These are phyloP conservation scores for Rhinocladiella mackenziei DNA, from an alignment of 2,329 filamentous ascomycete species.

Conservation along the genomic window DNA sequence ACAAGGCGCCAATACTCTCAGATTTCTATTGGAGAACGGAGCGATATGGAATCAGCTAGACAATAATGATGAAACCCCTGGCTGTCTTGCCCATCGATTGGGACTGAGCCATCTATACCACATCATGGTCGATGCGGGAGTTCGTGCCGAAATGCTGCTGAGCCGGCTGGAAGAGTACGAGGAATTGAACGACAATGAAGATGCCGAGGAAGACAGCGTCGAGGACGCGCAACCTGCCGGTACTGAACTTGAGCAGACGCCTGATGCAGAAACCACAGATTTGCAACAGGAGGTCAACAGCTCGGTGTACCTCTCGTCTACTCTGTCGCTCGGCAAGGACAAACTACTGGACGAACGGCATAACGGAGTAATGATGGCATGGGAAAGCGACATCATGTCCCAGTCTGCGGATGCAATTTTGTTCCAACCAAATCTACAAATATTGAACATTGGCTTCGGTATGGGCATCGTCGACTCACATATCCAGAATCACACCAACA, in stretches of 20 bases:
- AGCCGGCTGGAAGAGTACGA: slow-evolving; percentile 79
- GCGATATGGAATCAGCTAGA: slow-evolving; percentile 98
- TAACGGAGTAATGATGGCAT: slow-evolving; percentile 92
- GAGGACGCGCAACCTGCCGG: slow-evolving; percentile 27
- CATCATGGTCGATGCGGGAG: slow-evolving; percentile 81
- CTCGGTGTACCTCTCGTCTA: slow-evolving; percentile 59
- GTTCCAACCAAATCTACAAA: slow-evolving; percentile 58
- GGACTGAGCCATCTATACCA: slow-evolving; percentile 70
- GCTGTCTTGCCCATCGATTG: slow-evolving; percentile 71
- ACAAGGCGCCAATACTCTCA: slow-evolving; percentile 54
- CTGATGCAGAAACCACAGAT: slow-evolving; percentile 29
- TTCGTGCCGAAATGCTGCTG: slow-evolving; percentile 83
- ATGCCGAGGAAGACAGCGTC: slow-evolving; percentile 32
- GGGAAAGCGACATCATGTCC: slow-evolving; percentile 84
- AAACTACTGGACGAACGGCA: slow-evolving; percentile 69
- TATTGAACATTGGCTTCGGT: slow-evolving; percentile 84
- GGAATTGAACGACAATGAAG: slow-evolving; percentile 49
- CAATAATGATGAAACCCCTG: slow-evolving; percentile 79
- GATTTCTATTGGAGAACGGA: slow-evolving; percentile 76
- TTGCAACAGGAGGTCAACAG: slow-evolving; percentile 18
- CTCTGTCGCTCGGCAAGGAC: slow-evolving; percentile 60
- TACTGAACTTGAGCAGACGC: slow-evolving; percentile 36
- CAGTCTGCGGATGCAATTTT: slow-evolving; percentile 67
- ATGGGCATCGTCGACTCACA: slow-evolving; percentile 84
- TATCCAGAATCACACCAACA: slow-evolving; percentile 58